phyloP scores from a whole-genome alignment of 768 basidiomycete species.

The Tylopilus plumbeoviolaceoides region DNA sequence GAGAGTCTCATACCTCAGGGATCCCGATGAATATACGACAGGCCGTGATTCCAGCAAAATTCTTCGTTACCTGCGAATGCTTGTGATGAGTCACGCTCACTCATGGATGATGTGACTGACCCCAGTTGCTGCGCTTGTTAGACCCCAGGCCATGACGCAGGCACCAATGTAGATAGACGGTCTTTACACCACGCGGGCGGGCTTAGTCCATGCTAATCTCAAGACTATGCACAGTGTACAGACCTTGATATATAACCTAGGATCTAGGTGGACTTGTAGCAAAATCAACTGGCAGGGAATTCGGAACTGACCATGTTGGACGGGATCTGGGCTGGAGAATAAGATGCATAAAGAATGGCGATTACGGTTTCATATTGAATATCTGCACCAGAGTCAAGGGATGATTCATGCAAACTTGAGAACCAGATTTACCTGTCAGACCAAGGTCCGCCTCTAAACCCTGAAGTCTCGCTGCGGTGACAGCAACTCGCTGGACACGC shows the following conservation, averaged over 20 bases:
- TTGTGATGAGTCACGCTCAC: background rate
- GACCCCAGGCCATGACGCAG: slow-evolving; percentile 60
- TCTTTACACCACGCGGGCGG: slow-evolving; percentile 26
- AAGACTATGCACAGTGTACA: background rate
- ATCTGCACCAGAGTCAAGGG: slow-evolving; percentile 29
- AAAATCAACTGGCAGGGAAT: too few species aligned
- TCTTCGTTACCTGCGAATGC: slow-evolving; percentile 44
- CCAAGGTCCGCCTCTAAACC: slow-evolving; percentile 38
- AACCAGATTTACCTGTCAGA: slow-evolving; percentile 24
- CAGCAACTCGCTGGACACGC: slow-evolving; percentile 32
- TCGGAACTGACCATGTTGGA: slow-evolving; percentile 52
- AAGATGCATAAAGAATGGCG: slow-evolving; percentile 53
- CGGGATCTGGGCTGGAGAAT: slow-evolving; percentile 62
- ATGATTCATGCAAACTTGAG: background rate
- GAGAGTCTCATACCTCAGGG: slow-evolving; percentile 40
- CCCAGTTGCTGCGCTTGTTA: slow-evolving; percentile 60
- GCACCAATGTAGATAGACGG: slow-evolving; percentile 59
- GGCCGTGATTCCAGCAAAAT: slow-evolving; percentile 50
- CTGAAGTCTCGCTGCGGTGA: slow-evolving; percentile 37
- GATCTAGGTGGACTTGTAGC: slow-evolving; percentile 34
- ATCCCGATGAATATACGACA: slow-evolving; percentile 62
- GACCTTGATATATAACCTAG: slow-evolving; percentile 53
- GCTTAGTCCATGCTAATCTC: background rate
- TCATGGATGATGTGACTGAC: slow-evolving; percentile 29
- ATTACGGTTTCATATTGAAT: slow-evolving; percentile 50